Percentiles rank a stretch among this genome's conserved stretches.
Conservation (phyloP, 1,284 basidiomycete species). For the Moniliophthora roreri region DNA sequence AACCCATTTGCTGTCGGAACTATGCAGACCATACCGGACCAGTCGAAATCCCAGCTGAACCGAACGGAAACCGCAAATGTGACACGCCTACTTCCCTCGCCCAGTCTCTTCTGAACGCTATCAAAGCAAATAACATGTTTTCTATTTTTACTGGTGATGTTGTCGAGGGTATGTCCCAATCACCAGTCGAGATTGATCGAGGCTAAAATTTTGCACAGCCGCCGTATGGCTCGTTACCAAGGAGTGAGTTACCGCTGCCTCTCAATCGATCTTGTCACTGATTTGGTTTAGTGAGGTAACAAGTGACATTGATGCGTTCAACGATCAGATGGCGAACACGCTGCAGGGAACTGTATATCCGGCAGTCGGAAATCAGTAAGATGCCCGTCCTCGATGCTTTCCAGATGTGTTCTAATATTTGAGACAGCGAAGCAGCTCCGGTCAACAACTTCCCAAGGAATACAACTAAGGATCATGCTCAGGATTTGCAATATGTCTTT, state of each 20-base stretch:
- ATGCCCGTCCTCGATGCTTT: constrained; percentile 17
- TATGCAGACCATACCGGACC: constrained; percentile 40
- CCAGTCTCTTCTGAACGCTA: constrained; percentile 48
- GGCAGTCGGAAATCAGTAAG: constrained; percentile 50
- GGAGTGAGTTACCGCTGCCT: constrained; percentile 21
- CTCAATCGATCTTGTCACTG: not conserved
- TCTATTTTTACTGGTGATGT: constrained; percentile 65
- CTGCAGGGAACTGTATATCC: constrained; percentile 10
- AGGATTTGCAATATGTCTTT: constrained; percentile 47
- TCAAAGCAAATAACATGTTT: constrained; percentile 38
- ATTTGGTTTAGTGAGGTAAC: constrained; percentile 36
- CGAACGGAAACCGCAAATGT: constrained; percentile 46
- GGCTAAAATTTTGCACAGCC: constrained; percentile 25
- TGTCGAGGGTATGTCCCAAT: constrained; percentile 43
- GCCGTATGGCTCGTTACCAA: constrained; percentile 48
- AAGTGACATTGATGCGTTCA: constrained; percentile 20
- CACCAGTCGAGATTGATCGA: not conserved
- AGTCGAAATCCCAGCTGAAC: constrained; percentile 40
- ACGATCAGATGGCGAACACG: constrained; percentile 8
- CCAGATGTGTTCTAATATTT: constrained; percentile 16
- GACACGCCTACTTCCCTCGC: constrained; percentile 47
- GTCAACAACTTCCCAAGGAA: constrained; percentile 52
- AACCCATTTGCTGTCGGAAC: constrained; percentile 58
- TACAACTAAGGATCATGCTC: constrained; percentile 29
- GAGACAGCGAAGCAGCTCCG: constrained; percentile 40